phyloP scores from a whole-genome alignment of 371 early-diverging fungal genomes.

The Rhizomucor miehei region DNA sequence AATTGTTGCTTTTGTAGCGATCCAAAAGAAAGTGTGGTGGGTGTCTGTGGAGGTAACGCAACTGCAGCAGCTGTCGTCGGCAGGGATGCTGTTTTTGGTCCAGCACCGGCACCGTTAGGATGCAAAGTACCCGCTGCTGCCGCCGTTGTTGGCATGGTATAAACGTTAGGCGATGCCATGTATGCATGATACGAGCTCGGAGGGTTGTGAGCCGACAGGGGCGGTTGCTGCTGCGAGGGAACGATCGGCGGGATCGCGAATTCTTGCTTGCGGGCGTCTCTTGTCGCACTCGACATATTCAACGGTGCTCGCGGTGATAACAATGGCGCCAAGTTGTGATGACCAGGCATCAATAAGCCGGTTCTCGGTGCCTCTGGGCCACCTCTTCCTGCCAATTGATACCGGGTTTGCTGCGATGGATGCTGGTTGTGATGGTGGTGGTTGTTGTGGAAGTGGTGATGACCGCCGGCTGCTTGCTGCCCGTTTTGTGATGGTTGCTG shows the following conservation, averaged over 20 bases:
- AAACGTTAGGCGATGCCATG: constrained; percentile 2
- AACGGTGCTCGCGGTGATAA: constrained; percentile 28
- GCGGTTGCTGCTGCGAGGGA: constrained; percentile 49
- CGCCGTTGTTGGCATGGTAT: constrained; percentile 1
- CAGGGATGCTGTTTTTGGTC: not conserved
- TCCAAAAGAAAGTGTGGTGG: constrained; percentile 22
- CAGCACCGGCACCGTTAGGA: not conserved
- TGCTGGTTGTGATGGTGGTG: constrained; percentile 17
- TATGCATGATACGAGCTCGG: constrained; percentile 6
- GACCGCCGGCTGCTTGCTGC: constrained; percentile 11
- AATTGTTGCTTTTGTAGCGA: constrained; percentile 43
- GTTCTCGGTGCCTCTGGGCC: constrained; percentile 7
- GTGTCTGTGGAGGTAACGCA: constrained; percentile 14
- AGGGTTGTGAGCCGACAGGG: constrained; percentile 19
- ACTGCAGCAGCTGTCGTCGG: constrained; percentile 19
- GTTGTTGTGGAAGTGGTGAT: constrained; percentile 18
- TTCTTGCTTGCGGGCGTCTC: constrained; percentile 18
- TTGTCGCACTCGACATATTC: constrained; percentile 5
- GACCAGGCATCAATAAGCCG: constrained; percentile 18
- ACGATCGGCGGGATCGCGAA: constrained; percentile 50
- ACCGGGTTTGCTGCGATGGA: constrained; percentile 6
- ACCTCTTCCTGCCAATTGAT: not conserved
- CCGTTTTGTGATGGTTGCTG: constrained; percentile 14
- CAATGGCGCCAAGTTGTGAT: constrained; percentile 27
- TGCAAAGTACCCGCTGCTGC: constrained; percentile 1